Base-by-base conservation (phyloP, 2,329 filamentous ascomycete species). In the Emericellopsis cladophorae region DNA sequence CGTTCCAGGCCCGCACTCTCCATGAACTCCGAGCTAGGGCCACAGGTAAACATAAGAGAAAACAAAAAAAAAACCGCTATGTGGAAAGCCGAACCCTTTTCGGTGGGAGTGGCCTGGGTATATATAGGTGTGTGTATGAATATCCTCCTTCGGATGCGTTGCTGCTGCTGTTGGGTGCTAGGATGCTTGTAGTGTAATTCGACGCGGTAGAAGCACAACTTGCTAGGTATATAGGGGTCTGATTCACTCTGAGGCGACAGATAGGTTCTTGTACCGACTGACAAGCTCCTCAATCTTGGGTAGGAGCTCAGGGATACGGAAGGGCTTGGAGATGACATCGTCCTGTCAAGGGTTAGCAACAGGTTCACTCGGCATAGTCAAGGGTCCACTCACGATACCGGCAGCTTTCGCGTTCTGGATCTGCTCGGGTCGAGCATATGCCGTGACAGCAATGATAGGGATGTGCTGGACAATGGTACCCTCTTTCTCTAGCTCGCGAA, bases 371-470 rank as follows among this genome's bases (percentile, higher is more conserved):
- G 23, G 23, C 5, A 29, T 22, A 34, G 15, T 35, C 18, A 5
- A 12, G 23, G 14, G 7, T 18, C 42, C 35, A 67, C 74, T 66
- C 61, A 81, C 80, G 64, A 89, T 86, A 31, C 84, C 84, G 18
- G 81, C 80, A 42, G 73, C 68, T 53, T 84, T 74, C 41, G 84
- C 83, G 48, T 72, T 78, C 48, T 74, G 70, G 44, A 86, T 80
- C 58, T 89, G 83, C 62, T 86, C 81, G 5, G 74, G 72, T 53
- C 84, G 68, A 31, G 82, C 84, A 57, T 89, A 89, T 2, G 84
- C 84, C 31, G 84, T 89, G n/a, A 84, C 81, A n/a, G 80, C 82
- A 49, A 87, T 84, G 49, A 86, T 84, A 3, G 82, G 81, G n/a
- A 86, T 74, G 51, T 85, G 81, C 39, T 67, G 63, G 15, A 70